Evolutionary conservation across 73 alveolate species (phyloP), one percentile per base, ranked within the genome.

Genomic region (Durusdinium trenchii): DNA sequence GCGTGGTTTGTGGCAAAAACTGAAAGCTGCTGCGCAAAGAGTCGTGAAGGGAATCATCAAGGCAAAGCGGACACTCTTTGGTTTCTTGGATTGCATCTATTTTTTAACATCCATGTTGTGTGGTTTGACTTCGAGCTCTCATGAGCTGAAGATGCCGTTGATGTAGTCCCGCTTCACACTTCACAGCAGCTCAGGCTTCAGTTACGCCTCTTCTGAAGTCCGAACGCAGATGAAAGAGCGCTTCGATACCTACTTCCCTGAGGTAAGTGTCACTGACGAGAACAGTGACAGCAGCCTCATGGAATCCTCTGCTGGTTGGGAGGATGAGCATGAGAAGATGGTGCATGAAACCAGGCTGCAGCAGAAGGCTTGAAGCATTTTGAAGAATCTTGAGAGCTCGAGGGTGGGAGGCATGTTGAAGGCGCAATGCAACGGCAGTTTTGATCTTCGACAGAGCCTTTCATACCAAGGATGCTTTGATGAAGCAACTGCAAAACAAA

Each of bases 211-310:
- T 26, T 36, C 42, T 62, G 45, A 47, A 9, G 96, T 89, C 42
- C 96, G 96, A 30, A 5, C 1, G 32, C 51, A 48, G 78, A 89
- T 89, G 96, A 45, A 61, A 38, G 52, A 62, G 54, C 96, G 96
- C 96, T 61, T 89, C 12, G 85, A 60, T 52, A 64, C 84, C 42
- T 64, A 62, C 96, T 89, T 89, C 85, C 96, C 96, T 45, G 52
- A 30, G 47, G n/a, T n/a, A n/a, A 4, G 48, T 18, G 60, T 36
- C 76, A 6, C n/a, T 12, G 51, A 36, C 12, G 69, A 52, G 43
- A 60, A 32, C 35, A 18, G 6, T 40, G 85, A 0, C 54, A 73
- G 52, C 85, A 76, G 86, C 62, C 0, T 20, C 43, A n/a, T 76
- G 86, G 62, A 76, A 76, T 43, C 86, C 62, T 52, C 45, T 60